Conservation (phyloP, 306 rosid species). For the Pyrus pyrifolia region DNA sequence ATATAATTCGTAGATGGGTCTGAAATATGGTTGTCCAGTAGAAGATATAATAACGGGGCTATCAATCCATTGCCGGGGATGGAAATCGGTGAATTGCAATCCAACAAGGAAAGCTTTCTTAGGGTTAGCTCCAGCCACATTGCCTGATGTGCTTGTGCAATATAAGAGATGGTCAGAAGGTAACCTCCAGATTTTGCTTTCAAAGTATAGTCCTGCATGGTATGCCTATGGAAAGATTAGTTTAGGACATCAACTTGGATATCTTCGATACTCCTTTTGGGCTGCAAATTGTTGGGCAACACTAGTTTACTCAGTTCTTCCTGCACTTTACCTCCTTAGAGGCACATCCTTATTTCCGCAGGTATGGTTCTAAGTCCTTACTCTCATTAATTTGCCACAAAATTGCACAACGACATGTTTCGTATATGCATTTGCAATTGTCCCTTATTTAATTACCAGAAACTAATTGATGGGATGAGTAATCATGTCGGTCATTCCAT, state of each 20-base stretch:
- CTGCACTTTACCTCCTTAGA: constrained; percentile 56
- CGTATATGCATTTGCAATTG: no score
- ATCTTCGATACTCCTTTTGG: constrained; percentile 50
- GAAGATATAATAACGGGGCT: constrained; percentile 88
- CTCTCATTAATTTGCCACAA: no score
- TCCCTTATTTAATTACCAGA: no score
- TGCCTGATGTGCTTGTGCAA: constrained; percentile 49
- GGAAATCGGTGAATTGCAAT: constrained; percentile 64
- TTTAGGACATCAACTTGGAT: constrained; percentile 57
- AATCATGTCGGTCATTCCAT: no score
- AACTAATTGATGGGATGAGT: no score
- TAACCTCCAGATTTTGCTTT: constrained; percentile 47
- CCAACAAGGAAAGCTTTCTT: constrained; percentile 66
- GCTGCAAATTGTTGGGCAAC: constrained; percentile 46
- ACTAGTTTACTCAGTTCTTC: constrained; percentile 51
- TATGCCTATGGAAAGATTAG: constrained; percentile 44
- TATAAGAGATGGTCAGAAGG: constrained; percentile 95
- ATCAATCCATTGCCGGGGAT: constrained; percentile 52
- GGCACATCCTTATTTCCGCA: constrained; percentile 35
- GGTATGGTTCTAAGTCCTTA: background rate
- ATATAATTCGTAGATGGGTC: constrained; percentile 35
- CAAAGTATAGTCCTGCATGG: constrained; percentile 56
- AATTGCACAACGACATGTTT: no score
- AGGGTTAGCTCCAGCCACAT: constrained; percentile 54
- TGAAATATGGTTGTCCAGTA: constrained; percentile 63